Evolutionary conservation across 371 early-diverging fungal species (phyloP).

Genomic region (Apophysomyces sp.): DNA sequence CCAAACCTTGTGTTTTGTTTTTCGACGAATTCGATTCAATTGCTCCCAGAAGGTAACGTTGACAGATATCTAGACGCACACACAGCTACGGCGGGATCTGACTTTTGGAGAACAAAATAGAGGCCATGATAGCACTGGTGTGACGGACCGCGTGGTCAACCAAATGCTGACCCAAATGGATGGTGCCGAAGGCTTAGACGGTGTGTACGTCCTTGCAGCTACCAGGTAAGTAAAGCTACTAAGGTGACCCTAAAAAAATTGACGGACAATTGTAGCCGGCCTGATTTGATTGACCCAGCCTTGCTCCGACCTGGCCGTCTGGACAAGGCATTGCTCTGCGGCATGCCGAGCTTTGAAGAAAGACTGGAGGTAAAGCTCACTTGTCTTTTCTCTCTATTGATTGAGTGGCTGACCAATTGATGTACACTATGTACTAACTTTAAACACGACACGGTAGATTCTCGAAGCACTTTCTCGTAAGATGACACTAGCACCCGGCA

Average conservation of each 20-base stretch:
- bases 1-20: conserved; percentile 87
- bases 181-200: conserved; percentile 91
- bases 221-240: conserved; percentile 65
- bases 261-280: conserved; percentile 72
- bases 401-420: not conserved
- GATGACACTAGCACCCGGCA: conserved; percentile 58
- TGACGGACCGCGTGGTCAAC: conserved; percentile 95
- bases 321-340: conserved; percentile 91
- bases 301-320: conserved; percentile 98
- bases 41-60: conserved; percentile 81
- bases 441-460: too few relatives aligned
- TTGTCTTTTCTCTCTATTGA: not conserved
- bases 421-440: too few relatives aligned
- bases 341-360: conserved; percentile 77
- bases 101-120: conserved; percentile 25
- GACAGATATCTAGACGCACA: too few relatives aligned
- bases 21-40: conserved; percentile 99
- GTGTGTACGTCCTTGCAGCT: conserved; percentile 93
- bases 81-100: not conserved
- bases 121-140: conserved; percentile 92
- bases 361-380: conserved; percentile 52
- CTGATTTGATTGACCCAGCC: conserved; percentile 98
- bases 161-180: conserved; percentile 96
- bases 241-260: not conserved
- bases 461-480: conserved; percentile 63